phyloP scores from a whole-genome alignment of 2,329 filamentous ascomycete species.

The Escovopsis sp. region DNA sequence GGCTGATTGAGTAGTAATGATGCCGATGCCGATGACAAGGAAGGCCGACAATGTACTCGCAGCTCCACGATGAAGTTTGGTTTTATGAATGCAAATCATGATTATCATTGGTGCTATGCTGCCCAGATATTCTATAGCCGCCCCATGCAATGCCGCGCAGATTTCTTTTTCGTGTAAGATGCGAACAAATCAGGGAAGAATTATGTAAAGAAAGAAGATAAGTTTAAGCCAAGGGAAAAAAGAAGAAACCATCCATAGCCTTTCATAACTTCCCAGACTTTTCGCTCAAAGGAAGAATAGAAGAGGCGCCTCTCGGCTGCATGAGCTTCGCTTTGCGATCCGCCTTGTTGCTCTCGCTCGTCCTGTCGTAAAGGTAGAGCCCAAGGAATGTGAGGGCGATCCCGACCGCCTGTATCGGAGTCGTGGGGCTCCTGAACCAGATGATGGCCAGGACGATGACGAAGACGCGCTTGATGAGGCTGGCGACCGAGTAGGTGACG shows the following conservation, averaged over 20 bases:
- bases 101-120: too few relatives aligned
- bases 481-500: constrained; percentile 93
- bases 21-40: too few relatives aligned
- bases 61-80: too few relatives aligned
- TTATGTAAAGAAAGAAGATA: too few relatives aligned
- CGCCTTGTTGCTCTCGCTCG: constrained; percentile 73
- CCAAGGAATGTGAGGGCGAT: constrained; percentile 84
- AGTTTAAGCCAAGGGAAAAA: too few relatives aligned
- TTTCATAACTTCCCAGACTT: constrained; percentile 11
- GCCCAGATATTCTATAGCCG: too few relatives aligned
- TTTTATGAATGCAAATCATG: too few relatives aligned
- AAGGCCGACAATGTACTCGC: too few relatives aligned
- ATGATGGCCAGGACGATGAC: constrained; percentile 90
- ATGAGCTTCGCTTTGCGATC: constrained; percentile 67
- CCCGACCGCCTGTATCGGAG: constrained; percentile 64
- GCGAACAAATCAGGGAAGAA: too few relatives aligned
- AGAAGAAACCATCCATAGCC: too few relatives aligned
- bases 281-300: constrained; percentile 52
- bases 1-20: constrained; percentile 45
- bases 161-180: too few relatives aligned
- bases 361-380: constrained; percentile 90
- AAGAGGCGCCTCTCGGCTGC: constrained; percentile 17
- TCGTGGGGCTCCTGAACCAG: constrained; percentile 91
- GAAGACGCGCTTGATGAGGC: constrained; percentile 91
- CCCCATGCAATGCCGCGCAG: too few relatives aligned